phyloP scores from a whole-genome alignment of 169 alveolate species.

The Plasmodium falciparum region DNA sequence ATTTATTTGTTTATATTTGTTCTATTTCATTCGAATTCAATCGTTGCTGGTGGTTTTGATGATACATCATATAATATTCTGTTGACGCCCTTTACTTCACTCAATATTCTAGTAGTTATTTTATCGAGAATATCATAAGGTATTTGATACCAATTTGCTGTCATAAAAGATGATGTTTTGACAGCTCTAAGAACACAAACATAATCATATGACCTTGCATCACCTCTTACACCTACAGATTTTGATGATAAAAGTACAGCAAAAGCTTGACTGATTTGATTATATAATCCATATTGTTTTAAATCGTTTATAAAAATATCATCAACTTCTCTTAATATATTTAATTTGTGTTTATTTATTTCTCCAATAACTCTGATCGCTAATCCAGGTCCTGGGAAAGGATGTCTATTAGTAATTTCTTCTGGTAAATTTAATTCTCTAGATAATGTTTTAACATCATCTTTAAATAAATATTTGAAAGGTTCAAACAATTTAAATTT shows the following conservation, averaged over 20 bases:
- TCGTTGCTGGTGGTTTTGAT: slow-evolving; percentile 86
- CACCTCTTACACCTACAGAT: slow-evolving; percentile 82
- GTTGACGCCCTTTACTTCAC: slow-evolving; percentile 82
- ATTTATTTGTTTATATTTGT: not conserved
- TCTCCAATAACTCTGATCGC: slow-evolving; percentile 84
- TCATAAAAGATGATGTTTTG: slow-evolving; percentile 82
- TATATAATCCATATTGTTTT: slow-evolving; percentile 65
- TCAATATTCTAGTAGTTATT: slow-evolving; percentile 80
- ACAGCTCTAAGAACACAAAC: slow-evolving; percentile 80
- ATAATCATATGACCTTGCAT: slow-evolving; percentile 81
- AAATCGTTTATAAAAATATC: slow-evolving; percentile 81
- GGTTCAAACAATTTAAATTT: slow-evolving; percentile 85
- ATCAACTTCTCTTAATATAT: slow-evolving; percentile 83
- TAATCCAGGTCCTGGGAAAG: slow-evolving; percentile 89
- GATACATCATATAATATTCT: slow-evolving; percentile 85
- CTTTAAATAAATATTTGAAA: slow-evolving; percentile 82
- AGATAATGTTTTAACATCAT: slow-evolving; percentile 84
- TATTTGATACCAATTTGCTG: slow-evolving; percentile 82
- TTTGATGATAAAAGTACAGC: slow-evolving; percentile 82
- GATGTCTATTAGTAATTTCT: slow-evolving; percentile 82
- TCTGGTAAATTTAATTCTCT: slow-evolving; percentile 79
- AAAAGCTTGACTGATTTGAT: slow-evolving; percentile 81
- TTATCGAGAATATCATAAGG: slow-evolving; percentile 81
- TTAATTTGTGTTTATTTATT: slow-evolving; percentile 81
- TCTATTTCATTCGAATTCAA: slow-evolving; percentile 75